Base-by-base conservation (phyloP, 2,329 filamentous ascomycete genomes). In the Aspergillus glaucus region DNA sequence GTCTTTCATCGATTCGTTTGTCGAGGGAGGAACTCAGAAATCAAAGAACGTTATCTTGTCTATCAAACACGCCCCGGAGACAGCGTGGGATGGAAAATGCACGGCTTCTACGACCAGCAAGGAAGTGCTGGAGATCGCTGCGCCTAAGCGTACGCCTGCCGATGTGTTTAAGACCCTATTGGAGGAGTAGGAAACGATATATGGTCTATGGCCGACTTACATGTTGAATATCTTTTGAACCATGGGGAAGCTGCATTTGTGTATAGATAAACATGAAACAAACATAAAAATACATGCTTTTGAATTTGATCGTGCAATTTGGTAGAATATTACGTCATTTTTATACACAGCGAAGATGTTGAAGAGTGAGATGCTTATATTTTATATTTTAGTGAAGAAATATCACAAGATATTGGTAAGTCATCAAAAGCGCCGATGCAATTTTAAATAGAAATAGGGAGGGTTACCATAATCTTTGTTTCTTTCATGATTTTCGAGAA, bases 71-170 rank as follows among this genome's bases (percentile, higher is more conserved):
- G 58, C 65, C 0, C 2, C 7, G 0, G 54, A 57, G 19, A 55
- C 58, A 1, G 40, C 42, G 0, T 70, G 68, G 69, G 63, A 62
- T 10, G 68, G 67, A 0, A 60, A 66, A 39, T 63, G 55, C 45
- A 50, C 57, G 8, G 28, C 41, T 40, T 52, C 54, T 26, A 58
- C 61, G 0, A 61, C 59, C 0, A 63, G 60, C 56, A 15, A 58
- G 46, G 61, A 64, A 26, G 55, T 71, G 0, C 14, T 66, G 14
- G 46, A 60, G 45, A n/a, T 71, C 14, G 59, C 57, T 51, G 48
- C 61, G 2, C 65, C 66, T 0, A 67, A 56, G 43, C 26, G 46
- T 10, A 62, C 66, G 15, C 57, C 60, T 43, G 54, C 57, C 14
- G 54, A 61, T 37, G 36, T 49, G 4, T 52, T 67, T 34, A 55